These are phyloP conservation scores for Paulownia fortunei DNA, from an alignment of 257 asterid species.

Conservation along the genomic window DNA sequence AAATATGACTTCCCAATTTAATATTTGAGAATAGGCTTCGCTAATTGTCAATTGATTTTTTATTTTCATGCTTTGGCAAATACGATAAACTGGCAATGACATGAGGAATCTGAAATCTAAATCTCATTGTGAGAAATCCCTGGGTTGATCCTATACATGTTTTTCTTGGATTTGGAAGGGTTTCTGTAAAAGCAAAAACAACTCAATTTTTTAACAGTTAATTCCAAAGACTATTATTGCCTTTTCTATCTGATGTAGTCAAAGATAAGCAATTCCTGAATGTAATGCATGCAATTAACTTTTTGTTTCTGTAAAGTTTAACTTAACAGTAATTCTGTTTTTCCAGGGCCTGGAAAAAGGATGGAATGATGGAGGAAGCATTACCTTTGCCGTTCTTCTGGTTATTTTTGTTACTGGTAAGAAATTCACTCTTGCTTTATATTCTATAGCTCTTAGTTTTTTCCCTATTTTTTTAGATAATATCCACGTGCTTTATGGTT, in stretches of 20 bases:
- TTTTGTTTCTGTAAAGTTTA: background rate
- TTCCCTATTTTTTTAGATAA: too few species aligned
- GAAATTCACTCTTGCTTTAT: background rate
- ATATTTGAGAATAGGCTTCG: background rate
- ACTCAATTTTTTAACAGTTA: background rate
- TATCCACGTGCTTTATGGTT: too few species aligned
- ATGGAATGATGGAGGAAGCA: slow-evolving; percentile 99
- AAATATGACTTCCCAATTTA: background rate
- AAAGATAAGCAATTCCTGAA: too few species aligned
- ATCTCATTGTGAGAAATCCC: background rate
- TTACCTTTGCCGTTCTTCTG: slow-evolving; percentile 85
- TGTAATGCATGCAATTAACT: too few species aligned
- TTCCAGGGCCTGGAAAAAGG: slow-evolving; percentile 77
- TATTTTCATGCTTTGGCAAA: background rate
- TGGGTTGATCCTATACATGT: slow-evolving; percentile 1
- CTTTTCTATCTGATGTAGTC: background rate
- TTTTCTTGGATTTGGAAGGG: background rate
- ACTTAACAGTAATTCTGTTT: background rate
- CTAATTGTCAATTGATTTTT: background rate
- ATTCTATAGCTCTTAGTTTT: too few species aligned
- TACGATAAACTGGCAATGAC: background rate
- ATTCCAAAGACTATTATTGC: background rate
- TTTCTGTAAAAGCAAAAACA: background rate
- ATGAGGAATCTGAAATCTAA: background rate
- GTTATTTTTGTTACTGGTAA: slow-evolving; percentile 87